A percentile compares a stretch with the other conserved stretches of the same genome.
Evolutionary conservation across 345 rosid genomes (phyloP).

Genomic region (Viola odorata): DNA sequence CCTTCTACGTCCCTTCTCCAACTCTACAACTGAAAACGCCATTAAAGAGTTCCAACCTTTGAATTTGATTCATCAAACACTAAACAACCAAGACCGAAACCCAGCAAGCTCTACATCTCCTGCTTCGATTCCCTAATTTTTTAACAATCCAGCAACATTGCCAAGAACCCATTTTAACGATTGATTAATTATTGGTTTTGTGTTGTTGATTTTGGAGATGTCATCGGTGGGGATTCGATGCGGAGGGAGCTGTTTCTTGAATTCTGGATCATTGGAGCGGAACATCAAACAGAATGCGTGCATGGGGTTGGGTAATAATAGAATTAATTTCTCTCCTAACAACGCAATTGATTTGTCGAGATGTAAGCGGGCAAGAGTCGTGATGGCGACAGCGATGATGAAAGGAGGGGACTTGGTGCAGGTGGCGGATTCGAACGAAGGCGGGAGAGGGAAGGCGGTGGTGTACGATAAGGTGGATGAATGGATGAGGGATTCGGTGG

Average conservation of each 20-base stretch:
- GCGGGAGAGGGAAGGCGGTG: neutral
- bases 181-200: neutral
- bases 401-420: neutral
- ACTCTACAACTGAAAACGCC: too few species aligned
- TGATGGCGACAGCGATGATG: neutral
- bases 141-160: too few species aligned
- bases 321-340: neutral
- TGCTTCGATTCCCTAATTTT: too few species aligned
- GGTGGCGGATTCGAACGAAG: neutral
- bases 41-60: too few species aligned
- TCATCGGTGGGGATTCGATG: neutral
- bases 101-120: too few species aligned
- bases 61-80: too few species aligned
- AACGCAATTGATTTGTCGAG: neutral
- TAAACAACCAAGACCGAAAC: too few species aligned
- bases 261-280: neutral
- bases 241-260: neutral
- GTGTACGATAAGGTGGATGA: neutral
- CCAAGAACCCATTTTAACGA: too few species aligned
- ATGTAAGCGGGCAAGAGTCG: neutral
- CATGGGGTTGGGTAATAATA: neutral
- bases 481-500: conserved; percentile 11
- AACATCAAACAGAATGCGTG: neutral
- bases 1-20: too few species aligned
- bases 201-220: neutral